Conservation (phyloP, 73 alveolate genomes). For the Paramecium sexaurelia region DNA sequence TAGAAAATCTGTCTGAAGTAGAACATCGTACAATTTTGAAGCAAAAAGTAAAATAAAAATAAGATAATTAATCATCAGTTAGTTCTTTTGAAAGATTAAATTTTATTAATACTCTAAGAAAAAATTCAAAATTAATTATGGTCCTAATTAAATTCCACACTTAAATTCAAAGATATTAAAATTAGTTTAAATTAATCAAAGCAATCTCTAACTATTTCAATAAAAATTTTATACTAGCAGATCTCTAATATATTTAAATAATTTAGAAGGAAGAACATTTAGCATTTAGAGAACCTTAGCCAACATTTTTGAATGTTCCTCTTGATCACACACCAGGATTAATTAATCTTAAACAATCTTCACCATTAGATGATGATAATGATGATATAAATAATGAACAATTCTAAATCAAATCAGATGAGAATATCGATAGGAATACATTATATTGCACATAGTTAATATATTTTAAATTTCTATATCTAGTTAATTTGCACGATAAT, state of each 20-base stretch:
- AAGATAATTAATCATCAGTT: neutral
- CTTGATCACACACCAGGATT: neutral
- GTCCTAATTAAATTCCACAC: neutral
- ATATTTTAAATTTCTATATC: neutral
- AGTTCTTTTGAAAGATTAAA: constrained; percentile 5
- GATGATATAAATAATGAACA: neutral
- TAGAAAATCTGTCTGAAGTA: constrained; percentile 3
- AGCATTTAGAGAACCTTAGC: neutral
- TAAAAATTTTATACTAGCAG: neutral
- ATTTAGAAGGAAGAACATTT: neutral
- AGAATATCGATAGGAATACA: neutral
- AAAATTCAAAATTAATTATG: neutral
- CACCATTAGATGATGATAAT: neutral
- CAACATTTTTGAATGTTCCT: neutral
- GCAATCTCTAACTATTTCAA: neutral
- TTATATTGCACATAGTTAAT: neutral
- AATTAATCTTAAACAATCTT: neutral
- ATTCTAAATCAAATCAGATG: neutral
- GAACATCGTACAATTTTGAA: neutral
- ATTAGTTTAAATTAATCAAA: neutral
- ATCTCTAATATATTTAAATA: neutral
- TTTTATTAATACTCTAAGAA: neutral
- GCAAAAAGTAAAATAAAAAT: neutral
- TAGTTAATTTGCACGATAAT: neutral
- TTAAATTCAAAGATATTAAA: neutral